Percentiles rank a stretch among this genome's conserved stretches.
Evolutionary conservation across 768 basidiomycete genomes (phyloP).

Genomic region (Lactifluus volemus): DNA sequence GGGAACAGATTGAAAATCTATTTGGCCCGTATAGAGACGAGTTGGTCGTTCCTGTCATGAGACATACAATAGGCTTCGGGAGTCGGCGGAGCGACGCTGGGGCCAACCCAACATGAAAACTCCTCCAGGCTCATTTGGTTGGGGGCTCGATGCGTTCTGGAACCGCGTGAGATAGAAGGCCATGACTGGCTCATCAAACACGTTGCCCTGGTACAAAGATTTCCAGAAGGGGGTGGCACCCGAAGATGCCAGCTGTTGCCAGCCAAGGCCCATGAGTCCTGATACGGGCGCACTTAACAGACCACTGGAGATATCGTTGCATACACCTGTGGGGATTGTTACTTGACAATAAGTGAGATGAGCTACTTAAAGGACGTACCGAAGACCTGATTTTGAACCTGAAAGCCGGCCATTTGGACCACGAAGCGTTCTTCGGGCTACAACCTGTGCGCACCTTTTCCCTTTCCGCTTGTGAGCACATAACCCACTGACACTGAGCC

Average conservation of each 20-base stretch:
- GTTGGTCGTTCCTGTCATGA: conserved; percentile 38
- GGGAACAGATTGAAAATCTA: conserved; percentile 72
- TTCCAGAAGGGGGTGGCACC: conserved; percentile 79
- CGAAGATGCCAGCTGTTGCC: conserved; percentile 62
- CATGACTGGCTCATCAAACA: conserved; percentile 68
- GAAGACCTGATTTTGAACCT: conserved; percentile 69
- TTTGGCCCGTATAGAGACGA: conserved; percentile 70
- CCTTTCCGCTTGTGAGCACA: not conserved
- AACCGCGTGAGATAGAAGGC: conserved; percentile 72
- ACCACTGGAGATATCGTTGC: conserved; percentile 43
- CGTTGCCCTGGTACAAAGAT: conserved; percentile 49
- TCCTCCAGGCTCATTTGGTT: conserved; percentile 56
- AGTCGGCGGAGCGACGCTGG: not conserved
- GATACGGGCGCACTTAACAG: conserved; percentile 67
- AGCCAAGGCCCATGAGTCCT: conserved; percentile 84
- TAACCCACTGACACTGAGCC: not conserved
- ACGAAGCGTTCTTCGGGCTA: conserved; percentile 34
- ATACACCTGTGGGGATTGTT: conserved; percentile 28
- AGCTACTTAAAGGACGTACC: conserved; percentile 34
- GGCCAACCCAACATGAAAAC: conserved; percentile 58
- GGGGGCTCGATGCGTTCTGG: conserved; percentile 24
- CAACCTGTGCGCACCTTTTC: conserved; percentile 18
- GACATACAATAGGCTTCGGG: not conserved
- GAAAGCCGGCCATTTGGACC: conserved; percentile 86
- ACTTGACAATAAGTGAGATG: conserved; percentile 3